Evolutionary conservation across 164 flowering plant species (phyloP).

Genomic region (Chloranthus sessilifolius): DNA sequence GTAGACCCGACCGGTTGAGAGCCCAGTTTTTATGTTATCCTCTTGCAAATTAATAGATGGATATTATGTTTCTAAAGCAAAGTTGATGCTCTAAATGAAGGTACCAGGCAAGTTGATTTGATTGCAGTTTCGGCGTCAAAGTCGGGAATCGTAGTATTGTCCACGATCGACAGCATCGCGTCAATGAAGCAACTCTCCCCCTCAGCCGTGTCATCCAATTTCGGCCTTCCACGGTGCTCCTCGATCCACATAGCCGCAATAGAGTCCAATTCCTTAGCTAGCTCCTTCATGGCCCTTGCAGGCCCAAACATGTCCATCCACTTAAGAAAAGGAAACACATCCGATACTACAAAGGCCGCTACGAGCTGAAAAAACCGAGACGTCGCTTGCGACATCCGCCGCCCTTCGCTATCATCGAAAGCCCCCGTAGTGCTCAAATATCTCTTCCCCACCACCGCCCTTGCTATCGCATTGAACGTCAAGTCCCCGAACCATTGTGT

Average conservation of each 20-base stretch:
- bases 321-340: neutral
- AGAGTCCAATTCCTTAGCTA: neutral
- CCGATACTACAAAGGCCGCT: neutral
- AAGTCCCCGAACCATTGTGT: conserved; percentile 24
- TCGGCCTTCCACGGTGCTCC: neutral
- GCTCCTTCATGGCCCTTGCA: neutral
- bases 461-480: conserved; percentile 25
- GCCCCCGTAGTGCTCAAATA: conserved; percentile 6
- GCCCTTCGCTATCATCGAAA: neutral
- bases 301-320: conserved; percentile 2
- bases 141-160: neutral
- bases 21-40: too few relatives aligned
- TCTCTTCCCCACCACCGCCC: conserved; percentile 39
- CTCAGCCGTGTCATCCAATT: too few relatives aligned
- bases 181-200: conserved; percentile 4
- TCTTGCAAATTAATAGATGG: too few relatives aligned
- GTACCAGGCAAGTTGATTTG: conserved; percentile 7
- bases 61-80: too few relatives aligned
- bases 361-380: neutral
- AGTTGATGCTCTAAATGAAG: too few relatives aligned
- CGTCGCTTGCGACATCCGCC: neutral
- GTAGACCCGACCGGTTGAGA: too few relatives aligned
- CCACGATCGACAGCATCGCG: conserved; percentile 1
- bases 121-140: neutral
- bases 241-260: neutral